Evolutionary conservation across 148 eudicot genomes (phyloP), one percentile per base, ranked within the genome.

Genomic region (Chenopodium formosanum): DNA sequence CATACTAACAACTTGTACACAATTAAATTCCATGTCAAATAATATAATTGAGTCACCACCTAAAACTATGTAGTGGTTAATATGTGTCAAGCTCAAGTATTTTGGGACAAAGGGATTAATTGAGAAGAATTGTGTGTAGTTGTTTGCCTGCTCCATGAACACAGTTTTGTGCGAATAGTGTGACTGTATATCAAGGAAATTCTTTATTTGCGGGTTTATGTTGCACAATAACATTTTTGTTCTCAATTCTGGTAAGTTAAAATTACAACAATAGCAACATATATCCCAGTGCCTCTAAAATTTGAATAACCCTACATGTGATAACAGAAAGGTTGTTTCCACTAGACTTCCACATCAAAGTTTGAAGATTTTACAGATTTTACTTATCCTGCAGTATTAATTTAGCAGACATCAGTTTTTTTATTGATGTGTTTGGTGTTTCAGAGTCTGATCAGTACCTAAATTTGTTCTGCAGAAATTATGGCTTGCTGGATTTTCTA

Each of bases 401-500:
- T n/a, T 17, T 46, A 46, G 13, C 20, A 11, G 23, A 13, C n/a
- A 19, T 80, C 10, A 34, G 67, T 34, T 68, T 62, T 68, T 72
- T 83, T 34, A 12, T 23, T 69, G 47, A 13, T 56, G 7, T 8
- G 19, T 76, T 27, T 27, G 27, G 27, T 27, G 27, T 27, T 29
- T 56, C 53, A 74, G 14, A 72, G 14, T 32, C 80, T 83, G 60
- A 81, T 72, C 6, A 74, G 63, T 69, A 80, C 16, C 73, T 62
- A 56, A 73, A 64, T 58, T 40, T 23, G 29, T 82, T 77, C 80
- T 86, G 83, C 94, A 96, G 99, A 94, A 96, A 88, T 77, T 96
- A 78, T 96, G 99, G 99, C 98, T 96, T 84, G 99, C 94, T 86
- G 99, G 99, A 74, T 96, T 96, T 81, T 96, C 99, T 66, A 91